Evolutionary conservation across 164 flowering plant species (phyloP), one percentile per base, ranked within the genome.

Genomic region (Pachysandra terminalis): DNA sequence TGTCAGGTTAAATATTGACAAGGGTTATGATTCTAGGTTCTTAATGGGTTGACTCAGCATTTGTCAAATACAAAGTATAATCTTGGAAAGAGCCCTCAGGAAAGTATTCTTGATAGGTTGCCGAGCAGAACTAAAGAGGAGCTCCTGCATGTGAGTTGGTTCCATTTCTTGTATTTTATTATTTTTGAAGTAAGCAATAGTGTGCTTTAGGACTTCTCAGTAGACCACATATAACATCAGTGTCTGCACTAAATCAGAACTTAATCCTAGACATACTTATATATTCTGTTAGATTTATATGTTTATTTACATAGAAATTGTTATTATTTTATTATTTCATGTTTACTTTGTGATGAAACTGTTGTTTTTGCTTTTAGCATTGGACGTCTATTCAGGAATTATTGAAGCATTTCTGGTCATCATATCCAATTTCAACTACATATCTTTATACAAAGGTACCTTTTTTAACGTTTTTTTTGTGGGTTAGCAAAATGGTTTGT

Each of bases 321-420:
- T 32, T 32, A 7, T 32, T 32, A 3, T 32, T 32, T 32, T 32
- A 32, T 3, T 32, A 32, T 32, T n/a, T n/a, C n/a, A n/a, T n/a
- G n/a, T 59, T 19, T 24, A 41, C 12, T 56, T 56, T 16, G 41
- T 51, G 17, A 23, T 35, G 6, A 26, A 21, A 54, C 45, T 26
- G 16, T 51, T 28, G 17, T 66, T 57, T 19, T 69, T 64, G 14
- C 63, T 81, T 80, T 28, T 90, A 94, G 98, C 96, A 89, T 61
- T 96, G 98, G 98, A 81, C 83, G 7, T 86, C 90, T 8, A 90
- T 89, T 71, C 88, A 89, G 74, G 99, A 96, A 77, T 73, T 96
- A 70, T 77, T 90, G 78, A 84, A 77, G 70, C 99, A 93, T 77
- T 96, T 88, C 76, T 96, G 99, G 99, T 93, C 99, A 68, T 93